Conservation (phyloP, 371 early-diverging fungal species). For the Capniomyces stellatus region DNA sequence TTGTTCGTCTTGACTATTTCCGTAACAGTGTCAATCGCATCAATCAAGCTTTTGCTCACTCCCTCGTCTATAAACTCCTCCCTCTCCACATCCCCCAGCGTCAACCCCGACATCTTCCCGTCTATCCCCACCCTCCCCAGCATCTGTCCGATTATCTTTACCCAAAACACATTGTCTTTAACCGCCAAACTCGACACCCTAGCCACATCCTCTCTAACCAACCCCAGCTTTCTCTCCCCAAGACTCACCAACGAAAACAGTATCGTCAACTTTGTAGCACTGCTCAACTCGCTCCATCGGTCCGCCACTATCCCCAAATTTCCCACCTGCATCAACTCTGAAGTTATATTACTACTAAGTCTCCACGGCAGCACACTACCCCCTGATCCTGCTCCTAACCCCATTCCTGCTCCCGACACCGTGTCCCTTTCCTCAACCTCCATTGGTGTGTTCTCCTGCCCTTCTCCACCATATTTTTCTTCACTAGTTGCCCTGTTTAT, state of each 20-base stretch:
- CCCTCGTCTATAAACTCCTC: background rate
- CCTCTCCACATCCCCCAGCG: background rate
- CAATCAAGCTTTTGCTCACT: background rate
- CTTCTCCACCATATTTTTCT: too few relatives aligned
- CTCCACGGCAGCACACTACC: constrained; percentile 1
- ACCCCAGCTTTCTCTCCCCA: background rate
- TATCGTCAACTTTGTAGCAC: background rate
- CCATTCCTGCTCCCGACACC: background rate
- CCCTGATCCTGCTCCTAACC: background rate
- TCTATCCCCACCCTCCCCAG: background rate
- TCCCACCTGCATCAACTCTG: background rate
- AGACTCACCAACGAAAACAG: background rate
- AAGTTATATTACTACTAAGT: background rate
- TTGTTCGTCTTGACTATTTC: background rate
- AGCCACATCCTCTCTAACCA: background rate
- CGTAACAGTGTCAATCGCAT: background rate
- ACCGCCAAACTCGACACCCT: background rate
- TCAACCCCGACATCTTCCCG: background rate
- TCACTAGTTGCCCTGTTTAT: background rate
- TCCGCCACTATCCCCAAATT: background rate
- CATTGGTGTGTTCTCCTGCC: background rate
- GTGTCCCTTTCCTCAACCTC: background rate
- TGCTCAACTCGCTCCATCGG: background rate
- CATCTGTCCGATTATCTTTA: background rate
- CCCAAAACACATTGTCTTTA: background rate